phyloP scores from a whole-genome alignment of 139 green algal genomes.

The Penium margaritaceum region DNA sequence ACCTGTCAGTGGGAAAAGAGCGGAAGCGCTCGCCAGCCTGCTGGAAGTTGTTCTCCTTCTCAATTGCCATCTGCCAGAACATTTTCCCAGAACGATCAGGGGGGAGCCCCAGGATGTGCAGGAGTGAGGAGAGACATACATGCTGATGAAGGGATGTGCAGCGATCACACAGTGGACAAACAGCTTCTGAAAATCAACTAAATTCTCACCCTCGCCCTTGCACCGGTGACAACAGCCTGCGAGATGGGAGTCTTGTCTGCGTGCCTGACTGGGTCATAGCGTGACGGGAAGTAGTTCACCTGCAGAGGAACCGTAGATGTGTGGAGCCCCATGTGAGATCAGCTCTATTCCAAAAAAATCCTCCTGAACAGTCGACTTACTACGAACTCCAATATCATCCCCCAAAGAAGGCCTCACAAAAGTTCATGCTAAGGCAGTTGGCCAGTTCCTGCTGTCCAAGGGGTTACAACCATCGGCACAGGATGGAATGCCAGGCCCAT shows the following conservation, averaged over 20 bases:
- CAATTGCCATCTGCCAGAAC: conserved; percentile 58
- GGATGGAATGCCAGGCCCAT: background rate
- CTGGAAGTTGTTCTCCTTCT: conserved; percentile 92
- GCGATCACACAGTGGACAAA: background rate
- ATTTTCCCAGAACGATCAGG: background rate
- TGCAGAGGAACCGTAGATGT: conserved; percentile 39
- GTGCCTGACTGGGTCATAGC: conserved; percentile 76
- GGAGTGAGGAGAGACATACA: too few relatives aligned
- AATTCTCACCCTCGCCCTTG: conserved; percentile 64
- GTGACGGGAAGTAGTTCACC: conserved; percentile 93
- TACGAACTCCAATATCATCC: too few relatives aligned
- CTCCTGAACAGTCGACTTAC: background rate
- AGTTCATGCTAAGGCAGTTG: background rate
- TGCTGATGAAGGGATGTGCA: too few relatives aligned
- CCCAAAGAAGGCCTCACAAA: too few relatives aligned
- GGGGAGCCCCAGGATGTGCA: background rate
- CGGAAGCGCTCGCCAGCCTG: conserved; percentile 70
- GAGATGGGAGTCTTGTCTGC: conserved; percentile 63
- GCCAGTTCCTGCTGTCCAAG: background rate
- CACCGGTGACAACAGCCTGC: conserved; percentile 52
- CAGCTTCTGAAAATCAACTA: background rate
- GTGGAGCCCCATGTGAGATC: too few relatives aligned
- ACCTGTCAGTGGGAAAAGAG: conserved; percentile 64
- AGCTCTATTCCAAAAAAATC: conserved; percentile 1
- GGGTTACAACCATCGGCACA: background rate